Conservation (phyloP, 2,329 filamentous ascomycete genomes). For the Hysterium pulicare region DNA sequence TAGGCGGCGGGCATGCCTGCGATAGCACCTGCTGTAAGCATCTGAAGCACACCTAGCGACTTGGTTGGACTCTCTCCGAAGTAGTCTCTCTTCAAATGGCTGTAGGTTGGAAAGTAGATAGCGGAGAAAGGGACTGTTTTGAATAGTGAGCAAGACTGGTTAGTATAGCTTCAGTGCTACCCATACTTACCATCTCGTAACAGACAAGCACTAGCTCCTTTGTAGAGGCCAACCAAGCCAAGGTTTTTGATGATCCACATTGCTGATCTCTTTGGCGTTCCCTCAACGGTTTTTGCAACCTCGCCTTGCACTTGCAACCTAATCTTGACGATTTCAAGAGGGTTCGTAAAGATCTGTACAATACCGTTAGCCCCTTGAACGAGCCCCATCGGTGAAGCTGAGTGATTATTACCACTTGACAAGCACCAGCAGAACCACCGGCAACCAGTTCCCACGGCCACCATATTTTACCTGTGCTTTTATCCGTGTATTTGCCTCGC, state of each 20-base stretch:
- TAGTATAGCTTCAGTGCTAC: not conserved
- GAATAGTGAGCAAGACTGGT: slow-evolving; percentile 14
- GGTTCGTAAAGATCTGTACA: slow-evolving; percentile 85
- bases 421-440: slow-evolving; percentile 84
- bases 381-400: slow-evolving; percentile 4
- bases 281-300: slow-evolving; percentile 80
- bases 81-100: slow-evolving; percentile 86
- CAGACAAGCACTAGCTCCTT: slow-evolving; percentile 90
- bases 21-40: slow-evolving; percentile 91
- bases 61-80: slow-evolving; percentile 87
- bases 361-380: slow-evolving; percentile 10
- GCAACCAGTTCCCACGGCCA: slow-evolving; percentile 73
- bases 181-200: slow-evolving; percentile 64
- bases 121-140: slow-evolving; percentile 81
- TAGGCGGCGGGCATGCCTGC: slow-evolving; percentile 62
- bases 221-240: slow-evolving; percentile 91
- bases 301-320: slow-evolving; percentile 96
- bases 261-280: slow-evolving; percentile 80
- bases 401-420: slow-evolving; percentile 78
- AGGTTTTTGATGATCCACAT: slow-evolving; percentile 98
- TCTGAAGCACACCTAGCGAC: slow-evolving; percentile 84
- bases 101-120: slow-evolving; percentile 98
- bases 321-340: slow-evolving; percentile 98
- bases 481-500: slow-evolving; percentile 69
- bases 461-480: slow-evolving; percentile 69